A percentile compares a stretch with the other conserved stretches of the same genome.
Conservation (phyloP, 1,139 yeast genomes). For the Candida sanyaensis region DNA sequence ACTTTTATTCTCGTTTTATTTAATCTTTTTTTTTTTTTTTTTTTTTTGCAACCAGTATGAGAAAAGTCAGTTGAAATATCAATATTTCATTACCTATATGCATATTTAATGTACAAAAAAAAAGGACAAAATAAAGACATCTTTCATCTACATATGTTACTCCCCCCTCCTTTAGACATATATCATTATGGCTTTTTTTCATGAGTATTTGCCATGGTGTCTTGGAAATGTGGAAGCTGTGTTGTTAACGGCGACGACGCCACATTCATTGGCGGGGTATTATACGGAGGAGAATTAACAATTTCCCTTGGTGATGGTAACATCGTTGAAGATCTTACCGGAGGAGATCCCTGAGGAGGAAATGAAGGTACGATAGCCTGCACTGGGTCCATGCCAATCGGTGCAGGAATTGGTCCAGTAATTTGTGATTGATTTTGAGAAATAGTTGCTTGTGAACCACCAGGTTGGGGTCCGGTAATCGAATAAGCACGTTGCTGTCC, state of each 20-base stretch:
- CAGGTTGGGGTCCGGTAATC: not conserved
- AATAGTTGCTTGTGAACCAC: not conserved
- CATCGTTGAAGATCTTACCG: not conserved
- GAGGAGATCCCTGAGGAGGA: not conserved
- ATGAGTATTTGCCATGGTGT: not conserved
- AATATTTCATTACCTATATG: not conserved
- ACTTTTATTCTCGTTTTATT: not conserved
- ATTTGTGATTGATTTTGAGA: not conserved
- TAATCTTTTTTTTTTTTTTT: not conserved
- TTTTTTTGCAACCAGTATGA: slow-evolving; percentile 2
- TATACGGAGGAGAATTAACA: not conserved
- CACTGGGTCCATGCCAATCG: too few relatives aligned
- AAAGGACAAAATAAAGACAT: not conserved
- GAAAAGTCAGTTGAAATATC: not conserved
- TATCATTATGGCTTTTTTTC: too few relatives aligned
- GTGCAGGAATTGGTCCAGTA: too few relatives aligned
- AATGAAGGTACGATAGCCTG: not conserved
- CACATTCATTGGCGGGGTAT: not conserved
- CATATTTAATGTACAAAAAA: not conserved
- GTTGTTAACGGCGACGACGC: not conserved
- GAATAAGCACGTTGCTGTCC: slow-evolving; percentile 1
- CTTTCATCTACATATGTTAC: too few relatives aligned
- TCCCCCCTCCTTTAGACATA: too few relatives aligned
- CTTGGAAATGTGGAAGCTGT: not conserved
- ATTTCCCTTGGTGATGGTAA: not conserved